Percentiles rank a stretch among this genome's conserved stretches.
Evolutionary conservation across 768 basidiomycete genomes (phyloP).

Genomic region (Hemileccinum rubropunctum): DNA sequence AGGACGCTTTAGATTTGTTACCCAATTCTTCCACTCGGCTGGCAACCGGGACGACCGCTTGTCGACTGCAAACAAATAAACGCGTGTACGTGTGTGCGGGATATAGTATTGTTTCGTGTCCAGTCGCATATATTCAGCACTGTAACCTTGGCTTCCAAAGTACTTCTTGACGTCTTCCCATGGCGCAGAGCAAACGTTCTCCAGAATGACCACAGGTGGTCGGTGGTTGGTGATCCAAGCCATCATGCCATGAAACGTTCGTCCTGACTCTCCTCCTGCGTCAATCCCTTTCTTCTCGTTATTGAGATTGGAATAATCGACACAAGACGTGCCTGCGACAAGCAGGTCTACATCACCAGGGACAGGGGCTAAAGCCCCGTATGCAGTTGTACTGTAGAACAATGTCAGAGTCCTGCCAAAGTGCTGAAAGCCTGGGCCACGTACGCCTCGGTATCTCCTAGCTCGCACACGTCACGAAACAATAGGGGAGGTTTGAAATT

Average conservation of each 20-base stretch:
- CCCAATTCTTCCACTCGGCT: constrained; percentile 60
- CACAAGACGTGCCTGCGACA: constrained; percentile 93
- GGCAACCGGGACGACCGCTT: constrained; percentile 59
- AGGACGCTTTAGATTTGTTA: constrained; percentile 68
- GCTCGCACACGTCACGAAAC: constrained; percentile 92
- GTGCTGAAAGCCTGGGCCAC: constrained; percentile 24
- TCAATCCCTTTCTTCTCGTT: constrained; percentile 89
- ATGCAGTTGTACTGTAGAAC: constrained; percentile 75
- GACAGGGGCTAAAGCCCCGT: constrained; percentile 80
- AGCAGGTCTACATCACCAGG: constrained; percentile 90
- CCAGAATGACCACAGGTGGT: constrained; percentile 89
- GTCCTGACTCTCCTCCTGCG: constrained; percentile 87
- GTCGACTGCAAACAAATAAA: constrained; percentile 80
- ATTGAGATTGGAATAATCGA: constrained; percentile 96
- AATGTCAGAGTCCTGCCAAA: neutral
- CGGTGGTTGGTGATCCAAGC: constrained; percentile 84
- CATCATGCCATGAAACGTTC: constrained; percentile 95
- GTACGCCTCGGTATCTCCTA: constrained; percentile 75
- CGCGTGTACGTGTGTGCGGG: constrained; percentile 91
- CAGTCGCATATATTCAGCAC: constrained; percentile 64
- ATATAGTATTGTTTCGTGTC: constrained; percentile 92
- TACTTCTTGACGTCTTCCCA: constrained; percentile 76
- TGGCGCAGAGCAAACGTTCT: constrained; percentile 91
- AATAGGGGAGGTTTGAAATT: constrained; percentile 92
- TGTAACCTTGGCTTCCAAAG: constrained; percentile 74